Evolutionary conservation across 345 rosid genomes (phyloP).

Genomic region (Carallia pectinifolia): DNA sequence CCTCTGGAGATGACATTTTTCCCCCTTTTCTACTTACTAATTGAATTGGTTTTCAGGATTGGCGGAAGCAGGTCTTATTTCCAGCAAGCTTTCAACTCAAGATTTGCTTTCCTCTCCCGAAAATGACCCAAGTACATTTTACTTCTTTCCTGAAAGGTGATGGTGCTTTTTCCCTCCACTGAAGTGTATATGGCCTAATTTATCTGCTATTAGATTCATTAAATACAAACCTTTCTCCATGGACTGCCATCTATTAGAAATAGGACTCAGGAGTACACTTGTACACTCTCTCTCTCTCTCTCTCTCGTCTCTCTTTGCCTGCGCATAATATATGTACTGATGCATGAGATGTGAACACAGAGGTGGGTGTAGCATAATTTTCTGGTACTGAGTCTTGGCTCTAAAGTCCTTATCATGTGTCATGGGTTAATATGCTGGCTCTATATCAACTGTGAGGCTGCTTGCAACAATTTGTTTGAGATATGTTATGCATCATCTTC

Average conservation of each 20-base stretch:
- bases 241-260: neutral
- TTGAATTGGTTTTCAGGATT: conserved; percentile 57
- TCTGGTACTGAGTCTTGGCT: neutral
- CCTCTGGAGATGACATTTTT: neutral
- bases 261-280: neutral
- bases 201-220: neutral
- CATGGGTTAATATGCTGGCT: neutral
- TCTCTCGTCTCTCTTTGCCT: no score
- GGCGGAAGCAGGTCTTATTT: conserved; percentile 96
- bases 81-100: conserved; percentile 79
- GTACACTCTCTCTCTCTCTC: no score
- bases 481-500: neutral
- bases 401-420: neutral
- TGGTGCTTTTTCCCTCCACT: conserved; percentile 6
- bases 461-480: neutral
- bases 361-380: no score
- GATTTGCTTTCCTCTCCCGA: conserved; percentile 45
- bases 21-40: conserved; percentile 16
- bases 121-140: conserved; percentile 41
- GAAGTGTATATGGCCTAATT: neutral
- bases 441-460: neutral
- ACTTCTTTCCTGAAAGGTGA: conserved; percentile 82
- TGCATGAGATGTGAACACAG: neutral
- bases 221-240: neutral
- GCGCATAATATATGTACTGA: neutral